A percentile compares a stretch with the other conserved stretches of the same genome.
These are phyloP conservation scores for Globisporangium viniferum DNA, from an alignment of 352 stramenopile genomes.

Conservation along the genomic window DNA sequence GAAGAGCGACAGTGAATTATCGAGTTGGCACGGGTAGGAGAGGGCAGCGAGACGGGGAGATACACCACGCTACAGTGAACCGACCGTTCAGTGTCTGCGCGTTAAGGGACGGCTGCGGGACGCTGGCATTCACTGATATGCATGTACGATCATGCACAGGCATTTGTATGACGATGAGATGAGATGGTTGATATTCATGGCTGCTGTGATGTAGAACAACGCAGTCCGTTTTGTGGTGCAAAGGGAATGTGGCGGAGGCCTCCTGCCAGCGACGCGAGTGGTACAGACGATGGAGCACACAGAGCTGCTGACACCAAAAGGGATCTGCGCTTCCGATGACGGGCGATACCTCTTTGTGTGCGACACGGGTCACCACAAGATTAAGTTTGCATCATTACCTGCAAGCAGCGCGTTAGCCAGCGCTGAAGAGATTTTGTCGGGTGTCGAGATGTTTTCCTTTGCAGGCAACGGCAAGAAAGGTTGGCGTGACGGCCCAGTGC, in stretches of 20 bases:
- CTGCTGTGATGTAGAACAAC: constrained; percentile 30
- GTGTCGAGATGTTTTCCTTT: constrained; percentile 42
- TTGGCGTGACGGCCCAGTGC: constrained; percentile 37
- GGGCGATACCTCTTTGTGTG: constrained; percentile 47
- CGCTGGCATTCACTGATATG: constrained; percentile 33
- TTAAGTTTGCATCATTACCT: constrained; percentile 44
- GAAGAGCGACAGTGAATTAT: background rate
- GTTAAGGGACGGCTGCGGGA: constrained; percentile 18
- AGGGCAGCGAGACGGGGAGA: constrained; percentile 31
- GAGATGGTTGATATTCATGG: background rate
- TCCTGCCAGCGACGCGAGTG: background rate
- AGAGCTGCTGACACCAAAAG: constrained; percentile 42
- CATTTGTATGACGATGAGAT: background rate
- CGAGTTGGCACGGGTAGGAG: constrained; percentile 15
- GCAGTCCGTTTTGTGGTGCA: constrained; percentile 32
- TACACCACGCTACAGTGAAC: constrained; percentile 26
- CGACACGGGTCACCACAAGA: constrained; percentile 48
- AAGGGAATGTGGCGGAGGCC: background rate
- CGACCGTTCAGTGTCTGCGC: constrained; percentile 34
- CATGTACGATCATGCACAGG: constrained; percentile 17
- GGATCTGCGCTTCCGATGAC: constrained; percentile 37
- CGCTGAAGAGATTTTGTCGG: constrained; percentile 10
- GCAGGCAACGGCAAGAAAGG: constrained; percentile 42
- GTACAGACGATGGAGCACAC: constrained; percentile 29
- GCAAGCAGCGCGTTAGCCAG: constrained; percentile 21